phyloP scores from a whole-genome alignment of 148 eudicot genomes.

The Chenopodium album region DNA sequence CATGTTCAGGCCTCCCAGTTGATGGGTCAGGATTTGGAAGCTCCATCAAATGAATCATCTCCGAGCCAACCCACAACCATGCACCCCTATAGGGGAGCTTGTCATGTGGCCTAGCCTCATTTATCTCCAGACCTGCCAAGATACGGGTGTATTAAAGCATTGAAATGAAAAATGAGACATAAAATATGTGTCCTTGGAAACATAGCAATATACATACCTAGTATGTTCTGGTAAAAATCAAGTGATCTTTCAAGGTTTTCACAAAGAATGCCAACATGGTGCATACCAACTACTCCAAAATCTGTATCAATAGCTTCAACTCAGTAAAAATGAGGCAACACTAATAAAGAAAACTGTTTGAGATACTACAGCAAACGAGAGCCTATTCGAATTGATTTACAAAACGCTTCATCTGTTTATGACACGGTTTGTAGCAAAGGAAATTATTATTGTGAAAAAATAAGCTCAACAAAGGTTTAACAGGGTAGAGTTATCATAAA shows the following conservation, averaged over 20 bases:
- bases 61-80: constrained; percentile 98
- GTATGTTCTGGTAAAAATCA: constrained; percentile 83
- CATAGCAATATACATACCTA: constrained; percentile 46
- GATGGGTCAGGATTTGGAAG: constrained; percentile 97
- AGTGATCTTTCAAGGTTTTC: constrained; percentile 93
- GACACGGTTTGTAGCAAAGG: background rate
- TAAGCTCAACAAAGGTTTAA: no score
- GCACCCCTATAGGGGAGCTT: constrained; percentile 99
- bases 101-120: constrained; percentile 93
- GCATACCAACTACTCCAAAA: constrained; percentile 81
- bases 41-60: constrained; percentile 98
- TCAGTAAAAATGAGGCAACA: background rate
- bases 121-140: constrained; percentile 76
- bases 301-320: constrained; percentile 44
- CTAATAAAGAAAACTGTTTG: background rate
- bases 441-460: background rate
- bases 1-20: constrained; percentile 91
- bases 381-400: background rate
- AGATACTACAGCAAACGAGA: background rate
- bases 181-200: background rate
- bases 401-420: background rate
- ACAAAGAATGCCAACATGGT: constrained; percentile 92
- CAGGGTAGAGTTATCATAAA: no score
- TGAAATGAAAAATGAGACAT: background rate
- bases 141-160: background rate